Percentiles rank a stretch among this genome's conserved stretches.
These are phyloP conservation scores for Penicillium macrosclerotiorum DNA, from an alignment of 495 filamentous ascomycete genomes.

Conservation along the genomic window DNA sequence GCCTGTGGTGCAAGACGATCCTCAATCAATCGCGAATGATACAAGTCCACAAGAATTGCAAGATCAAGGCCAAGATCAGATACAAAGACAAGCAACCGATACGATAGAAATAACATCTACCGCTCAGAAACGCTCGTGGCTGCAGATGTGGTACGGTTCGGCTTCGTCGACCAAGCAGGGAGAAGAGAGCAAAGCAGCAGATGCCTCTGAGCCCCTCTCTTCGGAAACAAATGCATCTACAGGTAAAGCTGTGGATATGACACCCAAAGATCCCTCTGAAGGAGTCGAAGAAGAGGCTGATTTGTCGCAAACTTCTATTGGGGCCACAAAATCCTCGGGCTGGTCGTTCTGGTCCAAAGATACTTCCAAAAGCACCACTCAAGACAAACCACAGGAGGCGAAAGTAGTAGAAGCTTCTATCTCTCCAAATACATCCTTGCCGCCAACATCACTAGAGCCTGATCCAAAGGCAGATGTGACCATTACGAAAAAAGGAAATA, in stretches of 20 bases:
- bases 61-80: slow-evolving; percentile 15
- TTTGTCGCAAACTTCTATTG: slow-evolving; percentile 36
- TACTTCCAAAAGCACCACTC: slow-evolving; percentile 40
- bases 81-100: slow-evolving; percentile 19
- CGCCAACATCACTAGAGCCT: slow-evolving; percentile 12
- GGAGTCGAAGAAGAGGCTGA: slow-evolving; percentile 28
- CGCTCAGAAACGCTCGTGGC: slow-evolving; percentile 43
- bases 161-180: slow-evolving; percentile 28
- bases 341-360: slow-evolving; percentile 89
- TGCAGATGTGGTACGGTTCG: slow-evolving; percentile 48
- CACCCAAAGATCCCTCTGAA: slow-evolving; percentile 18
- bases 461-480: slow-evolving; percentile 33
- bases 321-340: slow-evolving; percentile 55
- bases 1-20: slow-evolving; percentile 16
- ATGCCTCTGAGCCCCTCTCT: slow-evolving; percentile 20
- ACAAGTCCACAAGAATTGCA: slow-evolving; percentile 5
- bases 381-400: slow-evolving; percentile 35
- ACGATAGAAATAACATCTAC: slow-evolving; percentile 15
- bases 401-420: slow-evolving; percentile 61
- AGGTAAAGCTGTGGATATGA: slow-evolving; percentile 19
- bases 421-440: slow-evolving; percentile 40
- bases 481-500: slow-evolving; percentile 44
- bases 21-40: slow-evolving; percentile 18
- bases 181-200: slow-evolving; percentile 21
- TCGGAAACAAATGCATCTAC: slow-evolving; percentile 9